A percentile compares a stretch with the other conserved stretches of the same genome.
phyloP scores from a whole-genome alignment of 2,329 filamentous ascomycete species.

The Neofusicoccum cordaticola region DNA sequence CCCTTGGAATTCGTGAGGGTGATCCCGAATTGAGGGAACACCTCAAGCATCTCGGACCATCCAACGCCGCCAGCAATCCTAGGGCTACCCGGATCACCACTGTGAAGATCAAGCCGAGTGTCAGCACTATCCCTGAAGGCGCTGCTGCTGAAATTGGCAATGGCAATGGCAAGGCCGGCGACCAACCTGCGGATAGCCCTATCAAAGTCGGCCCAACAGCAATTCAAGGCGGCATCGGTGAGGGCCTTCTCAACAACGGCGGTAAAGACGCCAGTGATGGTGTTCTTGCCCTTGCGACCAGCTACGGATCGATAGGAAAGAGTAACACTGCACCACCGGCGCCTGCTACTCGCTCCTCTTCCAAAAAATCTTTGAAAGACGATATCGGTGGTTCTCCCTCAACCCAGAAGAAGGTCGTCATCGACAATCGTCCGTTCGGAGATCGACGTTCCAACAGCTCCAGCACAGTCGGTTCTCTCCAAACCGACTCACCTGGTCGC shows the following conservation, averaged over 20 bases:
- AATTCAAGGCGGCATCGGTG: constrained; percentile 53
- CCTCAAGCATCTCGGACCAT: constrained; percentile 62
- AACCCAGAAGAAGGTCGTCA: constrained; percentile 1
- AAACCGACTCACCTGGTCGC: constrained; percentile 24
- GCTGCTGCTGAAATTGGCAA: constrained; percentile 32
- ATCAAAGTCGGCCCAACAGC: constrained; percentile 35
- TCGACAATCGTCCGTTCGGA: neutral
- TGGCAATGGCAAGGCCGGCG: constrained; percentile 22
- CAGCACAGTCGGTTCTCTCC: constrained; percentile 35
- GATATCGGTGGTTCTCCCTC: neutral
- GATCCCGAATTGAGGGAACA: constrained; percentile 58
- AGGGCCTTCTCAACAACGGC: constrained; percentile 53
- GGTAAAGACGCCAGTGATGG: constrained; percentile 60
- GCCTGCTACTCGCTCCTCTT: neutral
- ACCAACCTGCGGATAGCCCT: constrained; percentile 32
- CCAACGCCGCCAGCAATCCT: constrained; percentile 60
- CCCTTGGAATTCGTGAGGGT: constrained; percentile 47
- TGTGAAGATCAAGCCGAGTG: constrained; percentile 64
- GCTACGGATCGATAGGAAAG: constrained; percentile 42
- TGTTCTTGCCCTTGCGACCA: constrained; percentile 55
- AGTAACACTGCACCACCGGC: neutral
- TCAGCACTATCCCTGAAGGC: constrained; percentile 41
- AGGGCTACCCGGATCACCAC: constrained; percentile 60
- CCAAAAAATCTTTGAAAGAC: neutral
- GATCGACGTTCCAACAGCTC: constrained; percentile 21